These are phyloP conservation scores for Bolboschoenoplectus hybrid DNA, from an alignment of 202 grass and related monocot species.

Conservation along the genomic window DNA sequence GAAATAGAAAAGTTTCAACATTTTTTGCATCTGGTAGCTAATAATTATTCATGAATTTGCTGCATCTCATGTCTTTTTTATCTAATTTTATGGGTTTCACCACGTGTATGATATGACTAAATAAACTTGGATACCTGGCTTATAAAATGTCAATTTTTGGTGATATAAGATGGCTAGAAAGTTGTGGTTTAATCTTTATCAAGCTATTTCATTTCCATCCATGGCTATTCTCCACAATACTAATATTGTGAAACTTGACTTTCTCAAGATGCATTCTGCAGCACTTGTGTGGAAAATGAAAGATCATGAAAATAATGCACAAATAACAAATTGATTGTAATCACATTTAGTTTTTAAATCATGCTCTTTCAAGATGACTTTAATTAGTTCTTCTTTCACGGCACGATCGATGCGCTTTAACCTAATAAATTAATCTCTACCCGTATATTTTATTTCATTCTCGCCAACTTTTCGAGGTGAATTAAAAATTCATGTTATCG, in stretches of 20 bases:
- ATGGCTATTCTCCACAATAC: neutral
- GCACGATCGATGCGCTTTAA: neutral
- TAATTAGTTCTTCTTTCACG: neutral
- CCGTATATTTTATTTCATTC: neutral
- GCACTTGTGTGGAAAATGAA: neutral
- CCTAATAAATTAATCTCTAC: neutral
- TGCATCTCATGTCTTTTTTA: constrained; percentile 7
- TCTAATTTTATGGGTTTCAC: constrained; percentile 1
- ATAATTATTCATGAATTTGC: neutral
- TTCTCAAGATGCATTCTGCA: neutral
- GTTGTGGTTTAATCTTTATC: neutral
- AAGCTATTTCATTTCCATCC: neutral
- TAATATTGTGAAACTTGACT: neutral
- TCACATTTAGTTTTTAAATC: neutral
- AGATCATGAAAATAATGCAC: neutral
- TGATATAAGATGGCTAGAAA: neutral
- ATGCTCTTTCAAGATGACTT: neutral
- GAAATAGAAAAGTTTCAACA: neutral
- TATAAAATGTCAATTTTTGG: constrained; percentile 2
- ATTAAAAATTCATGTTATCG: neutral
- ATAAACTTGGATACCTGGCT: neutral
- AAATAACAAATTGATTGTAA: neutral
- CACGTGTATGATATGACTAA: neutral
- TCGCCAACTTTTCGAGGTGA: neutral
- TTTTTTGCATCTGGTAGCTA: neutral